Percentiles rank a stretch among this genome's conserved stretches.
Conservation (phyloP, 1,284 basidiomycete genomes). For the Cutaneotrichosporon spelunceum region DNA sequence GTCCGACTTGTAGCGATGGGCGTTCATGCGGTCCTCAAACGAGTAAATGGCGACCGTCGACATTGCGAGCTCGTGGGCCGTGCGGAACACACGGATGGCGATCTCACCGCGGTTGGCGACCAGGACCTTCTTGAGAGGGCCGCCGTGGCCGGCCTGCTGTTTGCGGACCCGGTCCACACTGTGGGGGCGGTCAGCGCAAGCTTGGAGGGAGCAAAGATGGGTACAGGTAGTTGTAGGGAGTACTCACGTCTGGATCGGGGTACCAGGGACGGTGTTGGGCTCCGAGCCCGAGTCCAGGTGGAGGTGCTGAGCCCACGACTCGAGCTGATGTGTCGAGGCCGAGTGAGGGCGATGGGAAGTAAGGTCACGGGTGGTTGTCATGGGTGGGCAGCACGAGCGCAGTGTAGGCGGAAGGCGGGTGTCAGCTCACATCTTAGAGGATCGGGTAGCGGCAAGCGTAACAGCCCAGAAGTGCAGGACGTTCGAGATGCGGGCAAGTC, state of each 20-base stretch:
- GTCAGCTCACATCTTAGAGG: conserved; percentile 2
- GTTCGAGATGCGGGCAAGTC: background rate
- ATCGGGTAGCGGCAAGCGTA: background rate
- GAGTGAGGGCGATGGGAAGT: conserved; percentile 8
- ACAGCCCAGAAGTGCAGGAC: background rate
- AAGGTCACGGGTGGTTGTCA: background rate
- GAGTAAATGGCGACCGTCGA: conserved; percentile 99
- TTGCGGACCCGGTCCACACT: conserved; percentile 87
- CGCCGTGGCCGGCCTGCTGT: conserved; percentile 84
- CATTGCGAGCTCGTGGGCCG: conserved; percentile 98
- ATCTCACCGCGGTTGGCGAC: conserved; percentile 99
- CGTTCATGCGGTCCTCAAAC: conserved; percentile 91
- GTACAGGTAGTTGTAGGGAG: conserved; percentile 11
- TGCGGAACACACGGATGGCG: conserved; percentile 97
- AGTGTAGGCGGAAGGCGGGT: background rate
- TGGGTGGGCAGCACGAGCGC: background rate
- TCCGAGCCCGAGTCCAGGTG: conserved; percentile 39
- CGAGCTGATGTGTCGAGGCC: conserved; percentile 33
- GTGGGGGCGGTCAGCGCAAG: conserved; percentile 35
- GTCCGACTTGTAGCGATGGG: conserved; percentile 98
- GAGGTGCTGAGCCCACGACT: conserved; percentile 45
- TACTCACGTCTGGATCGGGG: conserved; percentile 41
- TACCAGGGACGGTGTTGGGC: conserved; percentile 27
- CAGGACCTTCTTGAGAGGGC: conserved; percentile 86
- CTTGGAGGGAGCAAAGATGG: background rate